These are phyloP conservation scores for Acacia pycnantha DNA, from an alignment of 331 rosid species.

Conservation along the genomic window DNA sequence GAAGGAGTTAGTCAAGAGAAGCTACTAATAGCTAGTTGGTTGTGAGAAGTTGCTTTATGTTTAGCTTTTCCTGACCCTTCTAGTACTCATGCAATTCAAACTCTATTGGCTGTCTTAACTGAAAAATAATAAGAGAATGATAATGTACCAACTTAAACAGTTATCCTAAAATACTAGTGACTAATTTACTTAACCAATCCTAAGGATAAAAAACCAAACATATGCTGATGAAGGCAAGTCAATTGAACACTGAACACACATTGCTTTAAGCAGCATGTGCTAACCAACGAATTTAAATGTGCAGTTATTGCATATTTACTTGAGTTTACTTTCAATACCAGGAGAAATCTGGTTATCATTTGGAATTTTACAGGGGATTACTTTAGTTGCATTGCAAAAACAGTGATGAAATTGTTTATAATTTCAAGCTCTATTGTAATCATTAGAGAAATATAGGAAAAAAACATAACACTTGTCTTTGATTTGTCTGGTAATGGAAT, in stretches of 20 bases:
- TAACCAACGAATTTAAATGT: background rate
- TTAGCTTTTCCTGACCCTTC: too few relatives aligned
- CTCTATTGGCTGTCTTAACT: too few relatives aligned
- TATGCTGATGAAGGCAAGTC: background rate
- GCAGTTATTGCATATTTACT: background rate
- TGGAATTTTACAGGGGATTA: background rate
- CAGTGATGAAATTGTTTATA: background rate
- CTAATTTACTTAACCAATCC: background rate
- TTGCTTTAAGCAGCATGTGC: background rate
- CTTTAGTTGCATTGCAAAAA: background rate
- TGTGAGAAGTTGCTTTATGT: too few relatives aligned
- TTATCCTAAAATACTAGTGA: background rate
- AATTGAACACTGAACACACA: background rate
- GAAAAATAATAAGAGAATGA: background rate
- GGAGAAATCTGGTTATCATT: background rate
- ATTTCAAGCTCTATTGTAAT: slow-evolving; percentile 6
- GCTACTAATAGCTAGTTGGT: too few relatives aligned
- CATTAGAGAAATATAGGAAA: slow-evolving; percentile 2
- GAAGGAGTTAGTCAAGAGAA: too few relatives aligned
- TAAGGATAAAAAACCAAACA: background rate
- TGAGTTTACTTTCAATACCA: background rate
- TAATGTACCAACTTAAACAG: background rate
- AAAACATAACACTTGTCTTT: background rate
- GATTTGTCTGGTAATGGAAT: slow-evolving; percentile 22
- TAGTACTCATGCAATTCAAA: too few relatives aligned